Evolutionary conservation across 1,139 yeast species (phyloP).

Genomic region (Sugiyamaella castrensis): DNA sequence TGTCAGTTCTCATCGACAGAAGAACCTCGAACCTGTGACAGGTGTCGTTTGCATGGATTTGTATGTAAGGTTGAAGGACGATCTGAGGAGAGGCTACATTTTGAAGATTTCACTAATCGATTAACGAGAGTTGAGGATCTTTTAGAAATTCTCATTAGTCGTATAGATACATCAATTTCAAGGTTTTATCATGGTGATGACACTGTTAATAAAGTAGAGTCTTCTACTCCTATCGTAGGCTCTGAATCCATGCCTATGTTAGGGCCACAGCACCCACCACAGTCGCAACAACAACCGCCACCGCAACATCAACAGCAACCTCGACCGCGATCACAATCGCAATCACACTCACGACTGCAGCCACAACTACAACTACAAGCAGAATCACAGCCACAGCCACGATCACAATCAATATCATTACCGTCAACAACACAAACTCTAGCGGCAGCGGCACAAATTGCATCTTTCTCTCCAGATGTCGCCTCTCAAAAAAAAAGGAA

Average conservation of each 20-base stretch:
- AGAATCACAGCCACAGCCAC: neutral
- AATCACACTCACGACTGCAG: no score
- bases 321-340: no score
- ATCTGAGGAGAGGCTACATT: constrained; percentile 21
- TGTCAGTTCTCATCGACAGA: constrained; percentile 23
- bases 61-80: constrained; percentile 25
- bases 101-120: constrained; percentile 22
- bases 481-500: neutral
- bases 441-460: no score
- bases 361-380: neutral
- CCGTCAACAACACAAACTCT: no score
- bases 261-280: neutral
- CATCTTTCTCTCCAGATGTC: no score
- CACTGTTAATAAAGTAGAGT: neutral
- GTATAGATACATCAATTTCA: constrained; percentile 5
- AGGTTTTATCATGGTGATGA: neutral
- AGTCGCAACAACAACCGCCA: neutral
- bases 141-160: constrained; percentile 16
- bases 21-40: constrained; percentile 26
- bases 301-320: neutral
- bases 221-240: neutral
- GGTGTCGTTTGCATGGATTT: constrained; percentile 23
- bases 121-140: constrained; percentile 20
- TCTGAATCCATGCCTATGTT: neutral
- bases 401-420: neutral